These are phyloP conservation scores for Antrodiella citrinella DNA, from an alignment of 768 basidiomycete species.

Conservation along the genomic window DNA sequence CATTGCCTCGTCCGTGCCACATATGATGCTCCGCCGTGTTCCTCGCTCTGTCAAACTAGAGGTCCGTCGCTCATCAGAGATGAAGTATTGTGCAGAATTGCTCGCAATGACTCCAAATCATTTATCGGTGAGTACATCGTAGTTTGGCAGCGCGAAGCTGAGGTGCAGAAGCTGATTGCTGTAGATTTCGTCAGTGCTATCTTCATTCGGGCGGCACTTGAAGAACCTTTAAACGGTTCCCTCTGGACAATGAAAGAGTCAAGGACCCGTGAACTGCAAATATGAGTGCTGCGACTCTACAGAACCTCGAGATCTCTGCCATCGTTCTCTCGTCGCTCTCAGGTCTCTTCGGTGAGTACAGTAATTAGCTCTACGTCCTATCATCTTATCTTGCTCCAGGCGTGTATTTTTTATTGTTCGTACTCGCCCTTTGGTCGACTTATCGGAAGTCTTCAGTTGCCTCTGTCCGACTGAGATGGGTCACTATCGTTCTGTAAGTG, in stretches of 20 bases:
- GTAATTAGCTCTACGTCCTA: background rate
- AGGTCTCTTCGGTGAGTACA: slow-evolving; percentile 13
- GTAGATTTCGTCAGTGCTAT: background rate
- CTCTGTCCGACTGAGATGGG: slow-evolving; percentile 10
- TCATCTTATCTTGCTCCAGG: slow-evolving; percentile 7
- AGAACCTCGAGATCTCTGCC: slow-evolving; percentile 9
- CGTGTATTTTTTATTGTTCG: slow-evolving; percentile 14
- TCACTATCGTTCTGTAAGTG: slow-evolving; percentile 15
- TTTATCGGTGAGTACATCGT: too few relatives aligned
- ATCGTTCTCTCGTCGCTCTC: slow-evolving; percentile 11
- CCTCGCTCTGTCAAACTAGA: too few relatives aligned
- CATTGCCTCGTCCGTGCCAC: too few relatives aligned
- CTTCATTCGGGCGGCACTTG: background rate
- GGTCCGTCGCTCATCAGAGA: too few relatives aligned
- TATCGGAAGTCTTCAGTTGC: slow-evolving; percentile 1
- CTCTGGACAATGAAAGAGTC: background rate
- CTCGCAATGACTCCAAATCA: too few relatives aligned
- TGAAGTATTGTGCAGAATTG: too few relatives aligned
- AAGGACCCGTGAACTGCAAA: background rate
- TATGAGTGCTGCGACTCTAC: slow-evolving; percentile 4
- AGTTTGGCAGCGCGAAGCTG: too few relatives aligned
- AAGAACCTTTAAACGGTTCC: background rate
- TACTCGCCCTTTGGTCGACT: slow-evolving; percentile 17
- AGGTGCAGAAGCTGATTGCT: background rate
- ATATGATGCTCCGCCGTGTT: too few relatives aligned